Evolutionary conservation across 257 asterid species (phyloP).

Genomic region (Nicotiana knightiana): DNA sequence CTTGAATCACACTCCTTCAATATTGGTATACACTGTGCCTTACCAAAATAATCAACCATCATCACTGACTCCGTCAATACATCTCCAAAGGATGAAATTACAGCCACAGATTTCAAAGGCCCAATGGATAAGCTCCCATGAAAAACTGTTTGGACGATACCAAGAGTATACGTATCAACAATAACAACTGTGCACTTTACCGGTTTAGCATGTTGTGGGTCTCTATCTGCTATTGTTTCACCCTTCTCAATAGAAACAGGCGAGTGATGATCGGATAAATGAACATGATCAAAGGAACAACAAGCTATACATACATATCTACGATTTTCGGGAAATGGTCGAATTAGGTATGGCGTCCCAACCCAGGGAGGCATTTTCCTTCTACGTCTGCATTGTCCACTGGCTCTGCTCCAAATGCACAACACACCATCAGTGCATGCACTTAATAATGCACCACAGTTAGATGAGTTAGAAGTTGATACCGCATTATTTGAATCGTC

Average conservation of each 20-base stretch:
- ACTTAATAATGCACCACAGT: constrained; percentile 64
- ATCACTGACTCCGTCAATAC: constrained; percentile 56
- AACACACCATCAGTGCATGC: constrained; percentile 81
- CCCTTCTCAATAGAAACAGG: constrained; percentile 23
- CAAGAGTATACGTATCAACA: constrained; percentile 68
- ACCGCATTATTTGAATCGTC: constrained; percentile 27
- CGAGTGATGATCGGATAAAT: constrained; percentile 29
- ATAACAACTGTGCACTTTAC: constrained; percentile 59
- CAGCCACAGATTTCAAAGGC: constrained; percentile 65
- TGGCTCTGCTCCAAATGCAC: constrained; percentile 84
- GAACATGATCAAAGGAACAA: constrained; percentile 33
- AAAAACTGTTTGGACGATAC: constrained; percentile 74
- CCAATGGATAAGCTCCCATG: constrained; percentile 72
- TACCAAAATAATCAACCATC: constrained; percentile 74
- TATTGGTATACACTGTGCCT: constrained; percentile 56
- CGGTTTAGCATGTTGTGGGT: constrained; percentile 30
- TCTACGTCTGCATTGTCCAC: constrained; percentile 89
- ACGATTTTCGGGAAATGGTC: constrained; percentile 52
- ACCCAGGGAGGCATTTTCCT: constrained; percentile 97
- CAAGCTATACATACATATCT: constrained; percentile 79
- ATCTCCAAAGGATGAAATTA: constrained; percentile 43
- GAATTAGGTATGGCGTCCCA: constrained; percentile 70
- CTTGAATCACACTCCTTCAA: constrained; percentile 43
- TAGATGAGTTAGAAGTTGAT: constrained; percentile 31
- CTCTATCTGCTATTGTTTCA: constrained; percentile 33